A percentile compares a stretch with the other conserved stretches of the same genome.
Conservation (phyloP, 2,329 filamentous ascomycete species). For the Exophiala spinifera region DNA sequence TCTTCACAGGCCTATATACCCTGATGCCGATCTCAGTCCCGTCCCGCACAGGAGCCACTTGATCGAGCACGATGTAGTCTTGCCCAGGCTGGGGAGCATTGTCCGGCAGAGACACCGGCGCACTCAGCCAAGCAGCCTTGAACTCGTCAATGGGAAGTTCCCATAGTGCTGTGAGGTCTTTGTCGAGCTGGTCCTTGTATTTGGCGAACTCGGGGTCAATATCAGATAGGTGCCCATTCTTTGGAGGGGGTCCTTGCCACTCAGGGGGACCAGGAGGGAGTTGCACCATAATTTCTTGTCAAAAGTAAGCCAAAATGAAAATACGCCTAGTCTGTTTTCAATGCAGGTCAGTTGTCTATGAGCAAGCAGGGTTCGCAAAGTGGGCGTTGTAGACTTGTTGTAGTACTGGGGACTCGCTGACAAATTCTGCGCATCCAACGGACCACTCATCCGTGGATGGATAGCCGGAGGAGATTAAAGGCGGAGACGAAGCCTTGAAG, state of each 20-base stretch:
- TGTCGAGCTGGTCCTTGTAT: neutral
- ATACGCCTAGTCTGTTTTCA: no score
- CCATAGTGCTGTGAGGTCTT: constrained; percentile 1
- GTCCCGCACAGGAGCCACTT: constrained; percentile 17
- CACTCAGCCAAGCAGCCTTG: constrained; percentile 2
- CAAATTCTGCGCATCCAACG: no score
- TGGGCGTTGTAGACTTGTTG: neutral
- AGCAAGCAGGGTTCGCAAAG: no score
- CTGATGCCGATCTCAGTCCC: constrained; percentile 22
- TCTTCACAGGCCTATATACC: constrained; percentile 12
- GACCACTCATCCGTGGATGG: no score
- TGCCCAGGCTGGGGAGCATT: constrained; percentile 1
- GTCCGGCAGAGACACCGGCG: neutral
- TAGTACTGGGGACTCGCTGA: no score
- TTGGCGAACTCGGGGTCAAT: constrained; percentile 1
- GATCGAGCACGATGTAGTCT: neutral
- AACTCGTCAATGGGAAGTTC: constrained; percentile 6
- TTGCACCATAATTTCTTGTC: constrained; percentile 1
- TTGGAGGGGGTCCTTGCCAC: neutral
- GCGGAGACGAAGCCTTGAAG: no score
- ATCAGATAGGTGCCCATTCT: constrained; percentile 4
- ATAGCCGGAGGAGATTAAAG: no score
- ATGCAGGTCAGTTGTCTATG: no score
- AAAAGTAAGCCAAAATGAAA: no score
- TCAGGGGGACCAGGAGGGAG: neutral